Evolutionary conservation across 305 asterid genomes (phyloP).

Genomic region (Solanum hybrid): DNA sequence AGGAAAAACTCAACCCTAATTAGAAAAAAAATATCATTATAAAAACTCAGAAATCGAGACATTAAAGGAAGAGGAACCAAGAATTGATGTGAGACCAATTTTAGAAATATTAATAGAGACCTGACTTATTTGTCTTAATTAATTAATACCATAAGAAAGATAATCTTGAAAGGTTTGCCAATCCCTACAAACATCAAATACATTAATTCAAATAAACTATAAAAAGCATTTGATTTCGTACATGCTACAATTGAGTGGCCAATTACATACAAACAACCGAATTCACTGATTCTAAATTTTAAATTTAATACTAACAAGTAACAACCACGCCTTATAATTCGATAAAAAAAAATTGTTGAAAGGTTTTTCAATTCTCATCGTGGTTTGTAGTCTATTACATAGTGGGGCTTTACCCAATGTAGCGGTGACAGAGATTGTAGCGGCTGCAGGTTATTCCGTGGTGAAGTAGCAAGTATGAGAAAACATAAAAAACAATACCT

Average conservation of each 20-base stretch:
- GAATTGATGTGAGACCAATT: background rate
- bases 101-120: background rate
- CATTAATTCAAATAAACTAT: background rate
- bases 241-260: background rate
- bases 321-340: background rate
- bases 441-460: background rate
- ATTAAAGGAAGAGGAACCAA: background rate
- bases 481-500: too few species aligned
- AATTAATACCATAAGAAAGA: background rate
- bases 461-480: too few species aligned
- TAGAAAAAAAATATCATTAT: background rate
- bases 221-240: background rate
- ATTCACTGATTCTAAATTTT: background rate
- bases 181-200: background rate
- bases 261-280: background rate
- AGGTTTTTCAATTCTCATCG: too few species aligned
- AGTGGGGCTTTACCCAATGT: too few species aligned
- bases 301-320: background rate
- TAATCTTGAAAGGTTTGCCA: background rate
- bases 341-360: too few species aligned
- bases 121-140: background rate
- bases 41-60: background rate
- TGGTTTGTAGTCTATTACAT: too few species aligned
- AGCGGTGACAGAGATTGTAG: rapidly evolving
- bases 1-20: background rate